These are phyloP conservation scores for Tetracladium marchalianum DNA, from an alignment of 495 filamentous ascomycete genomes.

Conservation along the genomic window DNA sequence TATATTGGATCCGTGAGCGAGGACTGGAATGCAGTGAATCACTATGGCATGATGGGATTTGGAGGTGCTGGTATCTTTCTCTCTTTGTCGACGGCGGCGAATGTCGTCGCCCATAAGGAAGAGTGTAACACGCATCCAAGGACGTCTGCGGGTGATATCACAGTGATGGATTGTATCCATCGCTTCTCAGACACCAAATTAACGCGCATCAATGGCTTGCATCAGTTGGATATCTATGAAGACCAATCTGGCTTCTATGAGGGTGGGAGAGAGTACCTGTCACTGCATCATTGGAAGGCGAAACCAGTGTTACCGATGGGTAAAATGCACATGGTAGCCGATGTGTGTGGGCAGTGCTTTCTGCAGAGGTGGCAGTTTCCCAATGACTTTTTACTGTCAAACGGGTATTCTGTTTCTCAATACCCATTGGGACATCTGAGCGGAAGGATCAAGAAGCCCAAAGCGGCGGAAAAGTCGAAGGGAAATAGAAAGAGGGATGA, in stretches of 20 bases:
- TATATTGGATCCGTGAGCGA: conserved; percentile 60
- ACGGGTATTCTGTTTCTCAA: conserved; percentile 44
- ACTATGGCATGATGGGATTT: conserved; percentile 56
- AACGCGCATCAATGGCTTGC: conserved; percentile 13
- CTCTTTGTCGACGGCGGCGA: conserved; percentile 44
- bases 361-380: conserved; percentile 45
- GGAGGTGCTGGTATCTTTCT: conserved; percentile 63
- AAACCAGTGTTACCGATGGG: conserved; percentile 44
- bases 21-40: conserved; percentile 45
- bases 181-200: conserved; percentile 1
- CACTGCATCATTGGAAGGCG: conserved; percentile 48
- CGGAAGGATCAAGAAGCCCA: conserved; percentile 7
- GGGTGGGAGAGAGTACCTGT: conserved; percentile 40
- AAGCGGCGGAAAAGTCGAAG: background rate
- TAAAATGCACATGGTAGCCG: conserved; percentile 30
- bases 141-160: conserved; percentile 16
- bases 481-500: background rate
- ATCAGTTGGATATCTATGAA: conserved; percentile 36
- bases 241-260: conserved; percentile 47
- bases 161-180: conserved; percentile 11
- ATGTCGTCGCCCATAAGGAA: conserved; percentile 6
- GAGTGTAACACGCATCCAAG: conserved; percentile 14
- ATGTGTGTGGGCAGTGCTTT: conserved; percentile 44
- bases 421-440: conserved; percentile 27
- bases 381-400: conserved; percentile 42